Evolutionary conservation across 441 rosid species (phyloP), one percentile per base, ranked within the genome.

Genomic region (Rhodomyrtus psidioides): DNA sequence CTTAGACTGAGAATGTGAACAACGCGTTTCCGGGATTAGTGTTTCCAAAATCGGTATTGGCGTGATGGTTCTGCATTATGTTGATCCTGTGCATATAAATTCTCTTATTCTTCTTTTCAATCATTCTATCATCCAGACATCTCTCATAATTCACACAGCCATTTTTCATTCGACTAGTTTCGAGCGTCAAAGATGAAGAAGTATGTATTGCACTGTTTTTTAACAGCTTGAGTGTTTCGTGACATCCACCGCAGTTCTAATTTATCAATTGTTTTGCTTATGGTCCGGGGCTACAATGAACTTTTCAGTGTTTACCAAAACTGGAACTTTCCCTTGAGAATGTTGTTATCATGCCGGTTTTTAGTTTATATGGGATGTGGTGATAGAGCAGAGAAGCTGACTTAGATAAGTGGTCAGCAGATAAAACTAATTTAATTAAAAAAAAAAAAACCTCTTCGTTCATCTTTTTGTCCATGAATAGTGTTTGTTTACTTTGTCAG

Each of bases 401-500:
- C 46, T 65, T 34, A 65, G 46, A 65, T 65, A 9, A 34, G 26
- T 65, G 49, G 49, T 65, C 76, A 34, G 76, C 58, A 19, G 15
- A 65, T 19, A 34, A 65, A 34, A 19, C 76, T 65, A 65, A 34
- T 34, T 65, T 65, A 19, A 34, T 34, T 19, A 65, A 23, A 46
- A 46, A 65, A 9, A 65, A 23, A 46, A 46, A 65, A 9, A 19
- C 49, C 15, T 65, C 76, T 19, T 65, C 46, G 15, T 34, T 34
- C 15, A 30, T 19, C 3, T 23, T 34, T 59, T n/a, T 15, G 34
- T 27, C 21, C 26, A 9, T 39, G 76, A 34, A 34, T 1, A 65
- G 26, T 21, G 46, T 10, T 19, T 42, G 26, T 57, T 26, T 85
- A 62, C 27, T 53, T 55, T 42, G 55, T 42, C 90, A 94, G 97